phyloP scores from a whole-genome alignment of 345 rosid genomes.

The Pseudoturritis turrita region DNA sequence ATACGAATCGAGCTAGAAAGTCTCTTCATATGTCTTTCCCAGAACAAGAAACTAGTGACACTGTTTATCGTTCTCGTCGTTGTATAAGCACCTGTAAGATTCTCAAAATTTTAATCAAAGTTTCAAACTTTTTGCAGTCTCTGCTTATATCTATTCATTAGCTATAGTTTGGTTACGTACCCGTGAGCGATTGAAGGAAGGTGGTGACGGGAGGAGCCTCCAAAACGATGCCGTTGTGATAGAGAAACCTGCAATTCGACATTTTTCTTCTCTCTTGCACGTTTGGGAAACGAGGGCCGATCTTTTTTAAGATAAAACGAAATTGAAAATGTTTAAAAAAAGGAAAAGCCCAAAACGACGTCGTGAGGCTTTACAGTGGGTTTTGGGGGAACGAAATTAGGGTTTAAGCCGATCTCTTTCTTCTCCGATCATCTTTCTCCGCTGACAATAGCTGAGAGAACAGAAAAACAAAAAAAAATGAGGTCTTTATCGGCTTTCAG shows the following conservation, averaged over 20 bases:
- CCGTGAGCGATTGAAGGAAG: constrained; percentile 62
- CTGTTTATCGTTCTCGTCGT: constrained; percentile 69
- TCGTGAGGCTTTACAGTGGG: background rate
- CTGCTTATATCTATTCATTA: background rate
- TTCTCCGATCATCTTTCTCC: constrained; percentile 20
- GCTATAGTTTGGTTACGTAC: constrained; percentile 21
- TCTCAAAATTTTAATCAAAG: background rate
- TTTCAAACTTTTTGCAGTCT: background rate
- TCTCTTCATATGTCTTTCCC: constrained; percentile 64
- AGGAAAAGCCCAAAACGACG: background rate
- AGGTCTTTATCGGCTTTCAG: constrained; percentile 29
- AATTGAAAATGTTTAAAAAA: background rate
- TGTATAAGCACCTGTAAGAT: constrained; percentile 67
- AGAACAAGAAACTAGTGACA: constrained; percentile 50
- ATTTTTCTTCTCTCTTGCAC: constrained; percentile 18
- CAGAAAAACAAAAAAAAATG: constrained; percentile 4
- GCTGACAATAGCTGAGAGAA: background rate
- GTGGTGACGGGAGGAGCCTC: constrained; percentile 52
- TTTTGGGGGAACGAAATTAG: background rate
- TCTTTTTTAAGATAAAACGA: background rate
- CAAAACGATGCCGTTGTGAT: constrained; percentile 50
- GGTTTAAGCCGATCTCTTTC: constrained; percentile 21
- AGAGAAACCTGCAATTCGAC: constrained; percentile 45
- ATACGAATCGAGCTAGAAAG: constrained; percentile 55
- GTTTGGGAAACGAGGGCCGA: background rate